Base-by-base conservation (phyloP, 192 early-diverging fungal species). In the Dissophora ornata region DNA sequence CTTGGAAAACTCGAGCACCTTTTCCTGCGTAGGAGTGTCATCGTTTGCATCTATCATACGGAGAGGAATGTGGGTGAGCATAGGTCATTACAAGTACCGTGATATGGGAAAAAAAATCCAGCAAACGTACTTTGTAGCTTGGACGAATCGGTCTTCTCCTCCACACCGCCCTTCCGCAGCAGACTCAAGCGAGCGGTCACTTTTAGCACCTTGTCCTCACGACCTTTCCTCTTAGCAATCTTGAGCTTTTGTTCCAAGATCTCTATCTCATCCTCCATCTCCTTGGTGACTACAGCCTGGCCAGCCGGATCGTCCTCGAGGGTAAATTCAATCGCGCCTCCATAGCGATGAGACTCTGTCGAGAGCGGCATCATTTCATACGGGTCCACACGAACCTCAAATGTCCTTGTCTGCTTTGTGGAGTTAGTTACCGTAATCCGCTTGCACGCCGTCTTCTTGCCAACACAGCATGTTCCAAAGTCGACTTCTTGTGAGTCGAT, bases 161-260 rank as follows among this genome's bases (percentile, higher is more conserved):
- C 64, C 11, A 71, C 63, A 29, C 55, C 67, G n/a, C 71, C 67
- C 30, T 69, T 69, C n/a, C 88, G 86, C 40, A 96, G 82, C 66
- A 91, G 90, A 29, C 88, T 86, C 19, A 97, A 71, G 61, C 94
- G 92, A 46, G 87, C 89, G 16, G 83, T 62, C 45, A 96, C 88
- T 69, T 97, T 97, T 41, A 88, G 86, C 0, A 93, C 87, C 73
- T 99, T 99, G 18, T 97, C 96, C 3, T 84, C 82, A 5, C 88
- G 87, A 16, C 92, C 91, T 79, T 99, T 99, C 34, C 95, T 86
- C 44, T 84, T 87, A 0, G 95, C 96, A 71, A 99, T 99, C 83
- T 99, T 99, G 46, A 97, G 82, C 74, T 98, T 99, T 62, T 98
- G 97, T 81, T 99, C 95, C 66, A 98, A 71, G 57, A 89, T 86